Base-by-base conservation (phyloP, 129 eudicot species). In the Solidago caesia region DNA sequence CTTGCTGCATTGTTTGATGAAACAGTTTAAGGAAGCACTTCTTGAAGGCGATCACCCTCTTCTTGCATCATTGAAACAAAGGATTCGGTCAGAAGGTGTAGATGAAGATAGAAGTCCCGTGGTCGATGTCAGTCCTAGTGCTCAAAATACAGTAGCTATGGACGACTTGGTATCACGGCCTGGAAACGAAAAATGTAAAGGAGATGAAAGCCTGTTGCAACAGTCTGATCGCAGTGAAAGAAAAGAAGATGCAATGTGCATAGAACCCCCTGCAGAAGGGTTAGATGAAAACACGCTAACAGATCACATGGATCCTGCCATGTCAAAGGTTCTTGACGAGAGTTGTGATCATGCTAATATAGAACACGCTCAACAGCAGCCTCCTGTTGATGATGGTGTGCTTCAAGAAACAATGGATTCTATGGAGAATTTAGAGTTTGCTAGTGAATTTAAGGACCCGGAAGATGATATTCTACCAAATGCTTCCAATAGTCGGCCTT, bases 21-120 rank as follows among this genome's bases (percentile, higher is more conserved):
- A 65, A 76, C 90, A 93, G 98, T 64, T 93, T 75, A 90, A 93
- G 86, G 84, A 79, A 81, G 73, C 72, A 48, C 79, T 93, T 80
- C 78, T 88, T 48, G 83, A 81, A 26, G 89, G 80, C 8, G 75
- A 69, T 41, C 85, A 85, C 74, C 83, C 90, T 11, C 25, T 81
- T 72, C 81, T 75, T 51, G 76, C 80, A 72, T 81, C 87, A 64
- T 73, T 93, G 78, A 88, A 76, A 84, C 84, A 82, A 72, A 76
- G 47, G 77, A 83, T 89, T 83, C 86, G 85, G 42, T 72, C 86
- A 81, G 65, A 44, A 41, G 56, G 73, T 77, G 56, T 25, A 44
- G 48, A 67, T 66, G 48, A 73, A 25, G 58, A 41, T 73, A 15
- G 6, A 44, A 43, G 16, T 29, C 71, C 6, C 7, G 52, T 13